Evolutionary conservation across 345 rosid genomes (phyloP), one percentile per base, ranked within the genome.

Genomic region (Lumnitzera racemosa): DNA sequence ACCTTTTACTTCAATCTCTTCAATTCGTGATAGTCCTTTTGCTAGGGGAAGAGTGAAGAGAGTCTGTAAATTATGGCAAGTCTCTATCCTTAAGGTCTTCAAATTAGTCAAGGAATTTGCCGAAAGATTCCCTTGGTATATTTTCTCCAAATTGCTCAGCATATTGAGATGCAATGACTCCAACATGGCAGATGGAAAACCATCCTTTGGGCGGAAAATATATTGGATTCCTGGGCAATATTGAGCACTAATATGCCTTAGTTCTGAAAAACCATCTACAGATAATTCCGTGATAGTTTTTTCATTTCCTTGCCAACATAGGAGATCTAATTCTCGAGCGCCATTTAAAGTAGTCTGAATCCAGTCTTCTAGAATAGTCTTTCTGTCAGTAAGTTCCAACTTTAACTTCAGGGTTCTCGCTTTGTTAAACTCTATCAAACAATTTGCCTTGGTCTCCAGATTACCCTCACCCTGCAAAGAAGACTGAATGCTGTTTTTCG

Each of bases 71-170:
- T 13, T 6, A 2, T 53, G 23, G n/a, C 79, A 75, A 12, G 23
- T 36, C 12, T 12, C 9, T 11, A 70, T 58, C 10, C 54, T 53
- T 5, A 75, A 1, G 0, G n/a, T 12, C 55, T 36, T 58, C 17
- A 75, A 46, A 11, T 61, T 67, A 9, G 53, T 48, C 25, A 75
- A 64, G 24, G 64, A 63, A 8, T 54, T 53, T 6, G 12, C 11
- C 3, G 2, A 13, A 11, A 47, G 54, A 36, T 25, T 57, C 1
- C 46, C 59, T 2, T 60, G 23, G 9, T 53, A 61, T 12, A 75
- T 56, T 41, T 54, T 47, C 55, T 70, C 62, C 64, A 71, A 53
- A 12, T 49, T 55, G 5, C 10, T 27, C 61, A 75, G 56, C 61
- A 24, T 52, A 20, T 58, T 13, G 12, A 58, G 25, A 58, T 11